These are phyloP conservation scores for Acer saccharum DNA, from an alignment of 345 rosid species.

Conservation along the genomic window DNA sequence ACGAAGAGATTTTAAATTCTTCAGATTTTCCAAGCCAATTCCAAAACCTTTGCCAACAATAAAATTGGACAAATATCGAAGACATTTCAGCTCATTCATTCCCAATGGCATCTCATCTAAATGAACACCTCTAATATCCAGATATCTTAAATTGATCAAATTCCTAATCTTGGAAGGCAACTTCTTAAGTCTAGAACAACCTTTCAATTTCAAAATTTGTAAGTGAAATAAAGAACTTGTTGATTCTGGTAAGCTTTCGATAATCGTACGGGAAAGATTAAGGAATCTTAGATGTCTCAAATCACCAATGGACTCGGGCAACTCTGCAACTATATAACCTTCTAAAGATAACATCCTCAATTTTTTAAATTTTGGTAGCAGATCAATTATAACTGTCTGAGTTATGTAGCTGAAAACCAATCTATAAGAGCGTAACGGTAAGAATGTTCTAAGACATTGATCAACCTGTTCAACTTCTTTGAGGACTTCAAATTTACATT, in stretches of 20 bases:
- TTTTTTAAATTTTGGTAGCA: background rate
- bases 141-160: too few species aligned
- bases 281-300: slow-evolving; percentile 9
- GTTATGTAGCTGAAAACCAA: background rate
- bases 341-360: background rate
- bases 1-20: background rate
- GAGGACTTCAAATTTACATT: too few species aligned
- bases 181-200: background rate
- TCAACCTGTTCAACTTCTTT: too few species aligned
- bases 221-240: background rate
- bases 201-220: background rate
- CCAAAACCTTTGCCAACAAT: background rate
- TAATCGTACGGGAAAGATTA: background rate
- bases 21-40: background rate
- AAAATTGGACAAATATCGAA: background rate
- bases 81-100: too few species aligned
- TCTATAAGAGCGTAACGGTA: too few species aligned
- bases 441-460: too few species aligned
- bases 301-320: background rate
- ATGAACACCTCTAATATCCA: too few species aligned
- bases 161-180: too few species aligned
- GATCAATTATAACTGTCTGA: background rate
- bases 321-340: background rate
- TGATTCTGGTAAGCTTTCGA: slow-evolving; percentile 4
- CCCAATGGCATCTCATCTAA: too few species aligned